Evolutionary conservation across 2,329 filamentous ascomycete genomes (phyloP), one percentile per base, ranked within the genome.

Genomic region (Penicillium janthinellum): DNA sequence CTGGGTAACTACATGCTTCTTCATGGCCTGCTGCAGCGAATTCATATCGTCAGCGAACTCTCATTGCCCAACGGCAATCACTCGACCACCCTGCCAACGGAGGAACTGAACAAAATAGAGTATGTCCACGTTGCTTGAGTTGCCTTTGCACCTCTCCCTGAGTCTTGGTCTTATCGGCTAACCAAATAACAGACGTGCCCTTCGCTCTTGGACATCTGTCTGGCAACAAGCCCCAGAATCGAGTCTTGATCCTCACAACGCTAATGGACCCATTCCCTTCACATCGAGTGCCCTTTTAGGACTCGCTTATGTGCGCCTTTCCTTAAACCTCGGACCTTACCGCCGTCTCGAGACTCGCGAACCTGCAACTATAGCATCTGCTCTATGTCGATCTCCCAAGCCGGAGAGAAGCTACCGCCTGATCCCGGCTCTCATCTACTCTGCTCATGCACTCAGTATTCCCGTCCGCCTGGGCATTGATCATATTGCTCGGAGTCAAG

Each of bases 1-100:
- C 74, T 90, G 6, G 89, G 88, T 0, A 89, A 89, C 66, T 90
- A 91, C 64, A 83, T 90, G 7, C 78, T 92, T 37, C 88, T 91
- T 3, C 88, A 91, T 67, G 88, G 88, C 3, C 72, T 92, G 25
- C 83, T 91, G 11, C 89, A 91, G 67, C 88, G 90, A 62, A 87
- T 91, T 15, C 72, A 74, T 35, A 67, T 74, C 8, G 71, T 74
- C 15, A 73, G 70, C 56, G 72, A 74, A 51, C 60, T 74, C 15
- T 73, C 70, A 10, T 62, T 74, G 20, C 70, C 72, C 11, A 71
- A 70, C 12, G 69, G 71, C 4, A 69, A 70, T 31, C 69, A 73
- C n/a, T 66, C 70, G 5, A 64, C 67, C n/a, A 65, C 64, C 4
- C 64, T 73, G 12, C 71, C 71, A 12, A 74, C 71, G 0, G 72